These are phyloP conservation scores for Ogataea nitratoaversa DNA, from an alignment of 805 yeast genomes.

Conservation along the genomic window DNA sequence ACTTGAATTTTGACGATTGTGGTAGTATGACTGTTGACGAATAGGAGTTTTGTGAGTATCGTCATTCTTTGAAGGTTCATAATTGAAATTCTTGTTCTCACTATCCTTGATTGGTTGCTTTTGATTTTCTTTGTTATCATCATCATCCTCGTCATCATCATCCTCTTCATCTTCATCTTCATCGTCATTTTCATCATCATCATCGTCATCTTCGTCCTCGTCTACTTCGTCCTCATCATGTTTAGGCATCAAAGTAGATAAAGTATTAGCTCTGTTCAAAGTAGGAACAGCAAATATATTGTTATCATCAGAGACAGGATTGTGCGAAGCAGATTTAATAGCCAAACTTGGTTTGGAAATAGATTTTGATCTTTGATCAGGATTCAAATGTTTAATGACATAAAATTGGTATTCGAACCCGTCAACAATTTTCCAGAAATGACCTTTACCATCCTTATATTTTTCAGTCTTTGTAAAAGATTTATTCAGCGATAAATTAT, in stretches of 20 bases:
- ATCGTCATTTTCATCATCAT: slow-evolving; percentile 8
- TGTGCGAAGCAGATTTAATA: slow-evolving; percentile 1
- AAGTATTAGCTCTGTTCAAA: slow-evolving; percentile 10
- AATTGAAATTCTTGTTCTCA: no score
- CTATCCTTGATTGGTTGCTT: no score
- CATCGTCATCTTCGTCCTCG: slow-evolving; percentile 8
- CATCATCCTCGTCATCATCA: slow-evolving; percentile 2
- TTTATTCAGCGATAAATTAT: slow-evolving; percentile 86
- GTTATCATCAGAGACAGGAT: slow-evolving; percentile 10
- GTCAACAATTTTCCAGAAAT: slow-evolving; percentile 87
- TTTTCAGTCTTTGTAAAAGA: slow-evolving; percentile 89
- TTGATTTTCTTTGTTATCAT: slow-evolving; percentile 1
- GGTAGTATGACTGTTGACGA: not conserved
- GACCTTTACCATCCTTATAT: slow-evolving; percentile 87
- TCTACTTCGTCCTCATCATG: slow-evolving; percentile 9
- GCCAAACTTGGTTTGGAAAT: not conserved
- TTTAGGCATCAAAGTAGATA: slow-evolving; percentile 8
- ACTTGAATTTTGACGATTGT: not conserved
- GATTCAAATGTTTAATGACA: slow-evolving; percentile 44
- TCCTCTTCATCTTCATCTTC: slow-evolving; percentile 11
- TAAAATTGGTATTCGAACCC: slow-evolving; percentile 81
- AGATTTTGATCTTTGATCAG: slow-evolving; percentile 5
- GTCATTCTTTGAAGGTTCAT: not conserved
- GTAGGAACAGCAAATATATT: slow-evolving; percentile 10
- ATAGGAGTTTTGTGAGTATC: not conserved